Percentiles rank a stretch among this genome's conserved stretches.
phyloP scores from a whole-genome alignment of 331 rosid genomes.

The Malus hybrid region DNA sequence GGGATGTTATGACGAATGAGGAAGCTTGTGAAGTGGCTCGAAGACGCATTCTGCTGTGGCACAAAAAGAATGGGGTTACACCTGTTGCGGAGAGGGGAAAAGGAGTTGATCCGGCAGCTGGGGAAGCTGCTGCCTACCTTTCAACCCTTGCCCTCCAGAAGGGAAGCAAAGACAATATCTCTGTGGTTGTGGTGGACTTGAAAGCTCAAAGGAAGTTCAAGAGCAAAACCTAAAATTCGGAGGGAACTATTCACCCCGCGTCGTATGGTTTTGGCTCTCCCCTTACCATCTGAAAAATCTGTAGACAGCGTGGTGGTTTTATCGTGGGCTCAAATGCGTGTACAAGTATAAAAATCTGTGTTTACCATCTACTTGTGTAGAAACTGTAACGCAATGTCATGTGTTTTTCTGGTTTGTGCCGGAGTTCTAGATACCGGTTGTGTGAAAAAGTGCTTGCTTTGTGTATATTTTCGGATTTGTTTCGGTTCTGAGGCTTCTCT shows the following conservation, averaged over 20 bases:
- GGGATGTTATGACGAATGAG: slow-evolving; percentile 55
- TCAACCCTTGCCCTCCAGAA: slow-evolving; percentile 46
- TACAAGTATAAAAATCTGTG: slow-evolving; percentile 17
- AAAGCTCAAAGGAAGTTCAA: slow-evolving; percentile 52
- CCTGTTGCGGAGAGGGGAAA: slow-evolving; percentile 23
- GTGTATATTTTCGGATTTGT: too few species aligned
- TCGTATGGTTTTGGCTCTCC: neutral
- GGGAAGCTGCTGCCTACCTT: slow-evolving; percentile 48
- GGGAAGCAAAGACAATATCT: slow-evolving; percentile 59
- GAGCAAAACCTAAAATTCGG: slow-evolving; percentile 25
- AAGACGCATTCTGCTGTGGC: slow-evolving; percentile 44
- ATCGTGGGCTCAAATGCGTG: slow-evolving; percentile 11
- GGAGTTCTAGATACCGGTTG: neutral
- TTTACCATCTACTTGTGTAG: slow-evolving; percentile 17
- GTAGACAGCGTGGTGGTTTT: slow-evolving; percentile 6
- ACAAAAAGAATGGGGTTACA: slow-evolving; percentile 35
- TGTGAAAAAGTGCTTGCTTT: neutral
- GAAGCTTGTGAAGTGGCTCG: slow-evolving; percentile 52
- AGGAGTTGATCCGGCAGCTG: slow-evolving; percentile 47
- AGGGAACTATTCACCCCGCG: neutral
- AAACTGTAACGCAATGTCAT: slow-evolving; percentile 11
- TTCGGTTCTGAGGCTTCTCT: too few species aligned
- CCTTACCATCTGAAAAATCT: neutral
- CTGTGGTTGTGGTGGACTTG: slow-evolving; percentile 52
- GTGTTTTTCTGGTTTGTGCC: slow-evolving; percentile 6